Conservation (phyloP, 805 yeast genomes). For the Hanseniaspora nectarophila region DNA sequence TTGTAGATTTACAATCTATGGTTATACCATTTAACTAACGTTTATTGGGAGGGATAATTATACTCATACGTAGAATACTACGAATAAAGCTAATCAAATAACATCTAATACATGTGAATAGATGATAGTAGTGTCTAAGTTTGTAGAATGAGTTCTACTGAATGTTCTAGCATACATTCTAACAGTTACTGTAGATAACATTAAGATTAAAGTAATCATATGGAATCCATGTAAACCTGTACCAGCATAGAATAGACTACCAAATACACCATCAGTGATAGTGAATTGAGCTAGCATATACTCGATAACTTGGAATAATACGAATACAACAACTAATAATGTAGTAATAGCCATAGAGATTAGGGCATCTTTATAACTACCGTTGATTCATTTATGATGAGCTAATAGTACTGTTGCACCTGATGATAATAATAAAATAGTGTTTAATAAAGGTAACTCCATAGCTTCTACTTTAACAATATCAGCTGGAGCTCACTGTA, state of each 20-base stretch:
- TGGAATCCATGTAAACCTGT: slow-evolving; percentile 23
- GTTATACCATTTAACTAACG: slow-evolving; percentile 5
- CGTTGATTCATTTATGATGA: slow-evolving; percentile 22
- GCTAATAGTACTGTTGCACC: slow-evolving; percentile 23
- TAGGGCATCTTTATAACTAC: slow-evolving; percentile 18
- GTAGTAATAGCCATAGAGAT: slow-evolving; percentile 20
- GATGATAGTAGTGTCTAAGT: slow-evolving; percentile 22
- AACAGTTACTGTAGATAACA: slow-evolving; percentile 19
- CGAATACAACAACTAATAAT: slow-evolving; percentile 22
- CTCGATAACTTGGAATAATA: slow-evolving; percentile 23
- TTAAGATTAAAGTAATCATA: slow-evolving; percentile 20
- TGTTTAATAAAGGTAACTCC: slow-evolving; percentile 25
- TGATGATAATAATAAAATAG: slow-evolving; percentile 23
- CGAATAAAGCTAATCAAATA: slow-evolving; percentile 24
- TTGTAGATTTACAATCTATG: background rate
- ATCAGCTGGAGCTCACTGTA: slow-evolving; percentile 22
- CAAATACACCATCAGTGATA: slow-evolving; percentile 23
- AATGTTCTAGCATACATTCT: slow-evolving; percentile 21
- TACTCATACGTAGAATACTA: slow-evolving; percentile 24
- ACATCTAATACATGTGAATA: slow-evolving; percentile 24
- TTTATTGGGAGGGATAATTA: background rate
- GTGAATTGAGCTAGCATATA: slow-evolving; percentile 22
- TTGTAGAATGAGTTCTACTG: slow-evolving; percentile 22
- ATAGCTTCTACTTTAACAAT: slow-evolving; percentile 21
- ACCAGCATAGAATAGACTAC: slow-evolving; percentile 22